These are phyloP conservation scores for Coemansia sp. DNA, from an alignment of 192 early-diverging fungal genomes.

Conservation along the genomic window DNA sequence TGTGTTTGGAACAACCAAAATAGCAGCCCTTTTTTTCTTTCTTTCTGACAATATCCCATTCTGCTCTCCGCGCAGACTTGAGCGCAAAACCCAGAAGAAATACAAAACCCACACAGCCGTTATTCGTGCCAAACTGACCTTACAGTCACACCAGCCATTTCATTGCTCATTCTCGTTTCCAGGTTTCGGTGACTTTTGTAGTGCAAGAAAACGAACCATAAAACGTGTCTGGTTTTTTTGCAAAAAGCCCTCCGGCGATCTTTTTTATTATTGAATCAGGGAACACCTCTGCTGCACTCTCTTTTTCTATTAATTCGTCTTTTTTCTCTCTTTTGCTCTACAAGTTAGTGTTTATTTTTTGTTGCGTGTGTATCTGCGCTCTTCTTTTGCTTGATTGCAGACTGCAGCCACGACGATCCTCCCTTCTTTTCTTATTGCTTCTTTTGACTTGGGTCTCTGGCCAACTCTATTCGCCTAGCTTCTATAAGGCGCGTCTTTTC, in stretches of 20 bases:
- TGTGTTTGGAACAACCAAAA: conserved; percentile 3
- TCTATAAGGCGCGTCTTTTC: not conserved
- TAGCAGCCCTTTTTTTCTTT: not conserved
- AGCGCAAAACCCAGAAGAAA: no score
- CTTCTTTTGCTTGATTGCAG: not conserved
- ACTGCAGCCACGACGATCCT: not conserved
- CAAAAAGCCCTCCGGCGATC: not conserved
- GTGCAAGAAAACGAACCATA: not conserved
- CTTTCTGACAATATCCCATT: not conserved
- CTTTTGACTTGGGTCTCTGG: not conserved
- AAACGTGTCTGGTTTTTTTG: not conserved
- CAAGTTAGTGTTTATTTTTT: no score
- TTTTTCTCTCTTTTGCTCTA: not conserved
- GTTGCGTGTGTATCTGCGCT: not conserved
- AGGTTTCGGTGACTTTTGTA: not conserved
- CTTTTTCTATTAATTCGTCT: not conserved
- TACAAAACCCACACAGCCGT: no score
- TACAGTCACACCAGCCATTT: not conserved
- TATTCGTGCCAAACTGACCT: no score
- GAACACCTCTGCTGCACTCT: not conserved
- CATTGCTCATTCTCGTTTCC: not conserved
- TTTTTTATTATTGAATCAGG: not conserved
- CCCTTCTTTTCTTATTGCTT: not conserved
- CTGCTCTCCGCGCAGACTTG: not conserved
- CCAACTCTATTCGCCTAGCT: not conserved